These are phyloP conservation scores for Saturnispora serradocipensis DNA, from an alignment of 805 yeast species.

Conservation along the genomic window DNA sequence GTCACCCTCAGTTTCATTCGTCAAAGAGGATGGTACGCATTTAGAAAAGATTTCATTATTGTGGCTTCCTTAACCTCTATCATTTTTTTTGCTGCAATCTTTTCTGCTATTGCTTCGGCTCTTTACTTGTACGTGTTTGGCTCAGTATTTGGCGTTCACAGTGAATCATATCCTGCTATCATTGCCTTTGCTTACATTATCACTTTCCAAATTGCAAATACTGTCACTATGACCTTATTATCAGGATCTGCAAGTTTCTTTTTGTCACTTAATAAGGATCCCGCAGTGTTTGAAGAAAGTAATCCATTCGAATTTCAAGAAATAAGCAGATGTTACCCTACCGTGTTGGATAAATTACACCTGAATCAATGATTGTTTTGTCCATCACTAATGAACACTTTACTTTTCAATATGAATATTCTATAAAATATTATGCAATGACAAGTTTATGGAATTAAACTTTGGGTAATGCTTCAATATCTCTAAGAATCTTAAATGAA, in stretches of 20 bases:
- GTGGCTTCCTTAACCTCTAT: conserved; percentile 67
- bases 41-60: conserved; percentile 75
- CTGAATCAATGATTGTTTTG: neutral
- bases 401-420: neutral
- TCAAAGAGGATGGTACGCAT: conserved; percentile 72
- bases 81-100: conserved; percentile 51
- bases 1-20: conserved; percentile 68
- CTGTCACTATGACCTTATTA: conserved; percentile 60
- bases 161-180: conserved; percentile 37
- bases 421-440: neutral
- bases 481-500: too few species aligned
- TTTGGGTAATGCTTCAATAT: too few species aligned
- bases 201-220: conserved; percentile 61
- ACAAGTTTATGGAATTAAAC: too few species aligned
- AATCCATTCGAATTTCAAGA: conserved; percentile 46
- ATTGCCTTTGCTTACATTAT: conserved; percentile 38
- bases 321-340: conserved; percentile 21
- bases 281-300: conserved; percentile 66
- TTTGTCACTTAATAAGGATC: conserved; percentile 76
- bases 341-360: conserved; percentile 11
- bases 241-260: conserved; percentile 79
- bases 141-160: conserved; percentile 54
- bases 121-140: conserved; percentile 58
- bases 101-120: conserved; percentile 42
- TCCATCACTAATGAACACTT: neutral